Percentiles rank a stretch among this genome's conserved stretches.
These are phyloP conservation scores for Colletotrichum siamense DNA, from an alignment of 2,329 filamentous ascomycete genomes.

Conservation along the genomic window DNA sequence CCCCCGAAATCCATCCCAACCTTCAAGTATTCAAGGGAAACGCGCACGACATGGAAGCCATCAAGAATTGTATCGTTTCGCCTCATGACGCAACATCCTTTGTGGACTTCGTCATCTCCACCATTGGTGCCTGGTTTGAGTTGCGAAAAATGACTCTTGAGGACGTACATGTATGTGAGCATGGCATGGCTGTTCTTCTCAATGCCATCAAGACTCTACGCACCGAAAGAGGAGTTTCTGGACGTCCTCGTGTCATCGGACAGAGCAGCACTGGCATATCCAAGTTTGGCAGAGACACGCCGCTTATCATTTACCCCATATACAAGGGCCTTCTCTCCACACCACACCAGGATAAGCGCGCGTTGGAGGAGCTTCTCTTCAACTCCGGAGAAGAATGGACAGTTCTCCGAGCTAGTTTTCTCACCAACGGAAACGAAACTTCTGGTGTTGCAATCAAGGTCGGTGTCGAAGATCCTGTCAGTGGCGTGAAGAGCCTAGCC, in stretches of 20 bases:
- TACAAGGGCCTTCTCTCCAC: constrained; percentile 42
- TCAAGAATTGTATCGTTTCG: constrained; percentile 41
- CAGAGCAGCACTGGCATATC: constrained; percentile 50
- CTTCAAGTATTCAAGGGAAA: constrained; percentile 54
- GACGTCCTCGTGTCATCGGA: constrained; percentile 40
- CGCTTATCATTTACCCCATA: constrained; percentile 42
- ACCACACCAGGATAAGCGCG: constrained; percentile 49
- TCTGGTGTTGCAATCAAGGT: constrained; percentile 29
- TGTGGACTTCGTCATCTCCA: constrained; percentile 52
- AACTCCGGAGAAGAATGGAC: constrained; percentile 32
- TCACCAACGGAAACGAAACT: constrained; percentile 30
- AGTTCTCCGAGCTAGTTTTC: constrained; percentile 34
- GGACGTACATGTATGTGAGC: constrained; percentile 54
- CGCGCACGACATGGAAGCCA: constrained; percentile 43
- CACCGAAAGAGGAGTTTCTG: constrained; percentile 18
- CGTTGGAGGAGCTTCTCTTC: constrained; percentile 45
- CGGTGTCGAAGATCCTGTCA: constrained; percentile 36
- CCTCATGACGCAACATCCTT: constrained; percentile 31
- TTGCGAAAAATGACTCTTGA: constrained; percentile 40
- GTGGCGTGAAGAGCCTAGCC: constrained; percentile 37
- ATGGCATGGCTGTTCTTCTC: constrained; percentile 48
- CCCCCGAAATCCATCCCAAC: constrained; percentile 34
- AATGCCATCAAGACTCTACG: constrained; percentile 38
- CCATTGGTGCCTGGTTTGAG: constrained; percentile 46
- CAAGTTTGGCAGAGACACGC: constrained; percentile 42